Evolutionary conservation across 768 basidiomycete genomes (phyloP).

Genomic region (Boletus subcaerulescens): DNA sequence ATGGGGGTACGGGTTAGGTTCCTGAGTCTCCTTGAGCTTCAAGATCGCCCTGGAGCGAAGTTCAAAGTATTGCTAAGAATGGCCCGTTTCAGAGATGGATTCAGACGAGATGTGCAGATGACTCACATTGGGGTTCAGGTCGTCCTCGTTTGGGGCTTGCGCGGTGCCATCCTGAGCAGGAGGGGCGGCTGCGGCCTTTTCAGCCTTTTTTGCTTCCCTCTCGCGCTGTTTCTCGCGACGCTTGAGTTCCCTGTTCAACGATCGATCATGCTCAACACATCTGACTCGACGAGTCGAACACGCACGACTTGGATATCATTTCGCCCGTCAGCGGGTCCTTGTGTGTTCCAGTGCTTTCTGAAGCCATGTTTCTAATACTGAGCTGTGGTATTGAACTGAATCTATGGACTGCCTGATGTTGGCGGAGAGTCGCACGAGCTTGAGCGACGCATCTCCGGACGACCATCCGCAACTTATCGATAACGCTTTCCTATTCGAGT

Average conservation of each 20-base stretch:
- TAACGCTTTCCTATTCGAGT: slow-evolving; percentile 29
- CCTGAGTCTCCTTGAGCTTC: slow-evolving; percentile 76
- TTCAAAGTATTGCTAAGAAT: slow-evolving; percentile 89
- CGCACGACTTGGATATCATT: slow-evolving; percentile 94
- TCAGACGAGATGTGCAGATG: not conserved
- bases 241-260: slow-evolving; percentile 79
- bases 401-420: slow-evolving; percentile 1
- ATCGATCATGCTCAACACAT: slow-evolving; percentile 26
- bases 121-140: slow-evolving; percentile 88
- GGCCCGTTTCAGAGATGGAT: not conserved
- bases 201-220: slow-evolving; percentile 70
- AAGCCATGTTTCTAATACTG: slow-evolving; percentile 34
- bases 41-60: slow-evolving; percentile 86
- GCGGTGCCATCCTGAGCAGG: slow-evolving; percentile 36
- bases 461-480: slow-evolving; percentile 27
- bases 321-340: slow-evolving; percentile 92
- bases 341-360: slow-evolving; percentile 37
- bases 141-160: slow-evolving; percentile 61
- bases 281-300: slow-evolving; percentile 17
- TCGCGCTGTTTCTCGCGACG: slow-evolving; percentile 83
- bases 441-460: slow-evolving; percentile 21
- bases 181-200: slow-evolving; percentile 57
- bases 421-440: slow-evolving; percentile 10
- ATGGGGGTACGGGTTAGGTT: slow-evolving; percentile 97
- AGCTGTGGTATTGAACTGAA: slow-evolving; percentile 4